Evolutionary conservation across 1,284 basidiomycete species (phyloP).

Genomic region (Amylostereum chailletii): DNA sequence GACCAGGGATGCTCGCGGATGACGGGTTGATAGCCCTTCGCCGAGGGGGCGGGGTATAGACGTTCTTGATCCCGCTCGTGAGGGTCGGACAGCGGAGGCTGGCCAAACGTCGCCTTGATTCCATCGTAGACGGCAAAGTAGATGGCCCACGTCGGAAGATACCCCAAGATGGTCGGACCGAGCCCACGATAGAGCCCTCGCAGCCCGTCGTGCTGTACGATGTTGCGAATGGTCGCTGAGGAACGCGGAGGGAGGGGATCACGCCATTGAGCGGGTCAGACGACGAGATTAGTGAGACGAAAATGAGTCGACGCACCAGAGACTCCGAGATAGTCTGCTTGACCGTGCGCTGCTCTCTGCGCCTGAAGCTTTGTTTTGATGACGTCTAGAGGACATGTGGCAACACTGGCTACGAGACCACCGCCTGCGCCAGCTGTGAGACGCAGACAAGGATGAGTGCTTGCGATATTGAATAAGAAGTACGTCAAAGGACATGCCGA

Average conservation of each 20-base stretch:
- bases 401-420: slow-evolving; percentile 86
- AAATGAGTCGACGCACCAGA: slow-evolving; percentile 39
- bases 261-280: slow-evolving; percentile 12
- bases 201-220: slow-evolving; percentile 70
- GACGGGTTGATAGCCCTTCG: slow-evolving; percentile 72
- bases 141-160: slow-evolving; percentile 96
- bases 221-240: slow-evolving; percentile 62
- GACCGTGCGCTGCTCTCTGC: slow-evolving; percentile 60
- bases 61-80: slow-evolving; percentile 21
- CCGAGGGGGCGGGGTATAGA: slow-evolving; percentile 73
- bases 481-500: slow-evolving; percentile 32
- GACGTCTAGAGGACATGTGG: slow-evolving; percentile 96
- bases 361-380: slow-evolving; percentile 97
- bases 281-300: slow-evolving; percentile 5
- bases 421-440: slow-evolving; percentile 69
- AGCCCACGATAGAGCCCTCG: slow-evolving; percentile 88
- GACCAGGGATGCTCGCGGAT: slow-evolving; percentile 74
- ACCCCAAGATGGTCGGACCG: slow-evolving; percentile 91
- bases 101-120: slow-evolving; percentile 78
- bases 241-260: slow-evolving; percentile 6
- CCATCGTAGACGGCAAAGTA: slow-evolving; percentile 97
- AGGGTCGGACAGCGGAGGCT: slow-evolving; percentile 34
- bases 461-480: slow-evolving; percentile 4
- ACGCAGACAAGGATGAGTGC: slow-evolving; percentile 4
- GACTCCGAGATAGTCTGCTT: slow-evolving; percentile 70